These are phyloP conservation scores for Boletus patriciae DNA, from an alignment of 768 basidiomycete species.

Conservation along the genomic window DNA sequence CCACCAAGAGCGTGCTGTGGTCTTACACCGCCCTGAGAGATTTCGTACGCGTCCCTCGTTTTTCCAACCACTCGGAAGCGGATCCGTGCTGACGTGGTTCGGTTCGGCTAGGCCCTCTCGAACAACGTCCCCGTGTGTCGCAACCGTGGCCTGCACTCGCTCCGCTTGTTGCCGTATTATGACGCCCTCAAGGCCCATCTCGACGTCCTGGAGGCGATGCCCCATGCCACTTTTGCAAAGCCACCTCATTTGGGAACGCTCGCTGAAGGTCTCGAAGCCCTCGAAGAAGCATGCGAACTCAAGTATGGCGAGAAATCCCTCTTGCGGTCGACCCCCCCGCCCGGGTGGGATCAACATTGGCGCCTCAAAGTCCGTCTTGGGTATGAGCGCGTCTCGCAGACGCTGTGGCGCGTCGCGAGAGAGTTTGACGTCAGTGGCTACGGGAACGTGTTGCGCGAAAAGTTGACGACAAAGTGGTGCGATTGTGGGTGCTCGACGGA, in stretches of 20 bases:
- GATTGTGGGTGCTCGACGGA: conserved; percentile 81
- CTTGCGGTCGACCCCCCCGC: conserved; percentile 32
- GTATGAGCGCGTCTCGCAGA: conserved; percentile 62
- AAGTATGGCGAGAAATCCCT: conserved; percentile 47
- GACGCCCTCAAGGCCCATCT: conserved; percentile 61
- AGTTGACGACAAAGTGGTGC: conserved; percentile 74
- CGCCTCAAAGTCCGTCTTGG: conserved; percentile 57
- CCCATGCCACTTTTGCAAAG: conserved; percentile 57
- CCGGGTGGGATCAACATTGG: conserved; percentile 60
- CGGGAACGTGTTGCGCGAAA: conserved; percentile 66
- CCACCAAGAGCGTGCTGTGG: conserved; percentile 79
- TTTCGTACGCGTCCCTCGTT: conserved; percentile 52
- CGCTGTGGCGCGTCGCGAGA: conserved; percentile 66
- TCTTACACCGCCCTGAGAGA: conserved; percentile 75
- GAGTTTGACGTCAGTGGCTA: conserved; percentile 77
- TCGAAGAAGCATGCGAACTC: conserved; percentile 65
- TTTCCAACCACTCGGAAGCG: neutral
- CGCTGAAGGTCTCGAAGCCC: conserved; percentile 54
- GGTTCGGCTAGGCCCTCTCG: conserved; percentile 54
- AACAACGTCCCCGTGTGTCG: conserved; percentile 67
- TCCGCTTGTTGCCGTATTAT: conserved; percentile 61
- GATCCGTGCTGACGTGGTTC: conserved; percentile 4
- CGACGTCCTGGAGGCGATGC: conserved; percentile 57
- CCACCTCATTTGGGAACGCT: conserved; percentile 65
- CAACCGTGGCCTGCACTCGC: conserved; percentile 64